Conservation (phyloP, 257 asterid species). For the Dorcoceras hygrometricum region DNA sequence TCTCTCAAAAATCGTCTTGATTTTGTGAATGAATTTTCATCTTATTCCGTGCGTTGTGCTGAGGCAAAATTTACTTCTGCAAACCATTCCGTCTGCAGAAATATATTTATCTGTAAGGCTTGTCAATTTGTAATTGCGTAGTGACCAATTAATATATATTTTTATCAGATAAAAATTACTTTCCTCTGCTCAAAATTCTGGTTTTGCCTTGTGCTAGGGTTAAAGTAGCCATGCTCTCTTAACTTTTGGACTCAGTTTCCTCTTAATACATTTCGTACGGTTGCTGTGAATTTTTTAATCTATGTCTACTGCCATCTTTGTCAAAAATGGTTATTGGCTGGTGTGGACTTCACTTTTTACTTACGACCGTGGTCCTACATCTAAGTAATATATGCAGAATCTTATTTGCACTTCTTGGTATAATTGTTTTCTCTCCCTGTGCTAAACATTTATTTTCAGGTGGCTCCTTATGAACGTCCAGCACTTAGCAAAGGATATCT, state of each 20-base stretch:
- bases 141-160: not conserved
- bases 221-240: not conserved
- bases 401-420: constrained; percentile 12
- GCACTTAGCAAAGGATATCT: constrained; percentile 97
- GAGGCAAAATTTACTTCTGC: not conserved
- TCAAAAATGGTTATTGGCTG: constrained; percentile 8
- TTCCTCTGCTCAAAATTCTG: not conserved
- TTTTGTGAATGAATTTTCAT: no score
- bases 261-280: not conserved
- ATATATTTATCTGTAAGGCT: no score
- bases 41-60: not conserved
- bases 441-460: constrained; percentile 46
- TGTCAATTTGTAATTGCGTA: not conserved
- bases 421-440: not conserved
- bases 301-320: no score
- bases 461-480: constrained; percentile 99
- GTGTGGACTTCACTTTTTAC: constrained; percentile 8
- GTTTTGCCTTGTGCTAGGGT: not conserved
- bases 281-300: not conserved
- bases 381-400: not conserved
- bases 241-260: not conserved
- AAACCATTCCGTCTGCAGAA: not conserved
- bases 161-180: no score
- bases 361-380: not conserved
- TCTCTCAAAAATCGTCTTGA: not conserved